Evolutionary conservation across 2,329 filamentous ascomycete species (phyloP).

Genomic region (Arachnomyces sp.): DNA sequence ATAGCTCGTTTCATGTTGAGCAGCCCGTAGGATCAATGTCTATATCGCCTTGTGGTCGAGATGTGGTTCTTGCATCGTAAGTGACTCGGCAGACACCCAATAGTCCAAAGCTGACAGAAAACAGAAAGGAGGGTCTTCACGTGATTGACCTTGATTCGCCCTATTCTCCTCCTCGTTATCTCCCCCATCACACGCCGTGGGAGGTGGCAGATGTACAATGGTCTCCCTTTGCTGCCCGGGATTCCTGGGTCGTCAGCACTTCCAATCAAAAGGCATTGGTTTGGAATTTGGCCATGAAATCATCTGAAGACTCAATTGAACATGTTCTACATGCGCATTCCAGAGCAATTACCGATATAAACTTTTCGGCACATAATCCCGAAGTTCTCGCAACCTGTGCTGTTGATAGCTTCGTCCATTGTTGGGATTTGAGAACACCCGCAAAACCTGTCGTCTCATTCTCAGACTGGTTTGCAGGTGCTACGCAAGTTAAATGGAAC

Average conservation of each 20-base stretch:
- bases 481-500: constrained; percentile 93
- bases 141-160: constrained; percentile 89
- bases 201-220: constrained; percentile 93
- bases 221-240: constrained; percentile 82
- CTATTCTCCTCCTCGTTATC: constrained; percentile 73
- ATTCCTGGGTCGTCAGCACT: constrained; percentile 90
- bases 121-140: constrained; percentile 70
- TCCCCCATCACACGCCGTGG: constrained; percentile 85
- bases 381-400: constrained; percentile 84
- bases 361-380: constrained; percentile 87
- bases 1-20: constrained; percentile 76
- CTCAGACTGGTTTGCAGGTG: constrained; percentile 87
- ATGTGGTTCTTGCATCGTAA: constrained; percentile 77
- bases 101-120: constrained; percentile 10
- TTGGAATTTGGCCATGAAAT: constrained; percentile 74
- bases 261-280: constrained; percentile 91
- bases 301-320: constrained; percentile 71
- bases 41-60: constrained; percentile 83
- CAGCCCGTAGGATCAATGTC: constrained; percentile 76
- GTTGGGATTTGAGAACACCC: constrained; percentile 76
- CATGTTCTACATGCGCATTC: constrained; percentile 79
- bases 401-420: constrained; percentile 86
- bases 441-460: constrained; percentile 68
- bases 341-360: constrained; percentile 89
- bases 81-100: constrained; percentile 14